Evolutionary conservation across 148 eudicot species (phyloP).

Genomic region (Drosera capensis): DNA sequence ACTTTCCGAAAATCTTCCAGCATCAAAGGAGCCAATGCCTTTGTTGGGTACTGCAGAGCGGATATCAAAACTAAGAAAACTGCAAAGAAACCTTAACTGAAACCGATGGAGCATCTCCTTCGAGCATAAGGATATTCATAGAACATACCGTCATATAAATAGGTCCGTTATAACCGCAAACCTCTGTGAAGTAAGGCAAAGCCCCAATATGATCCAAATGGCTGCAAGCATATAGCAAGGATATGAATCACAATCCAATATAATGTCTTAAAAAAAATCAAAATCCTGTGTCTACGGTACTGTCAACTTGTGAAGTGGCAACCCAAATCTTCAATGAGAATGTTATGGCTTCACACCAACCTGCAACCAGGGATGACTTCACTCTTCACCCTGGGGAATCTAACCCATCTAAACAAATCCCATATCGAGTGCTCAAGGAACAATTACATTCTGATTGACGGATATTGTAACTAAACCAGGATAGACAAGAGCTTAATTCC

Average conservation of each 20-base stretch:
- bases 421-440: too few relatives aligned
- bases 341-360: too few relatives aligned
- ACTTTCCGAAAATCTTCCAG: slow-evolving; percentile 81
- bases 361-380: too few relatives aligned
- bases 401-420: too few relatives aligned
- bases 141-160: slow-evolving; percentile 80
- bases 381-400: too few relatives aligned
- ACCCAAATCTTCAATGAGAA: too few relatives aligned
- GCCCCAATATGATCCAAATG: slow-evolving; percentile 93
- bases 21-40: slow-evolving; percentile 79
- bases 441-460: too few relatives aligned
- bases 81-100: not conserved
- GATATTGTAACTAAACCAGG: too few relatives aligned
- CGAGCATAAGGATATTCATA: not conserved
- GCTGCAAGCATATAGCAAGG: slow-evolving; percentile 21
- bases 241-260: not conserved
- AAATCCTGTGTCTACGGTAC: too few relatives aligned
- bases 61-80: not conserved
- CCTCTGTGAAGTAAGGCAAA: slow-evolving; percentile 89
- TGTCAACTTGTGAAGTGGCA: too few relatives aligned
- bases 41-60: slow-evolving; percentile 66
- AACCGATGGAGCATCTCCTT: not conserved
- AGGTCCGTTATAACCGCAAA: slow-evolving; percentile 86
- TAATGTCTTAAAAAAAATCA: too few relatives aligned
- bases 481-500: too few relatives aligned